Conservation (phyloP, 345 rosid genomes). For the Eucalyptus cladocalyx region DNA sequence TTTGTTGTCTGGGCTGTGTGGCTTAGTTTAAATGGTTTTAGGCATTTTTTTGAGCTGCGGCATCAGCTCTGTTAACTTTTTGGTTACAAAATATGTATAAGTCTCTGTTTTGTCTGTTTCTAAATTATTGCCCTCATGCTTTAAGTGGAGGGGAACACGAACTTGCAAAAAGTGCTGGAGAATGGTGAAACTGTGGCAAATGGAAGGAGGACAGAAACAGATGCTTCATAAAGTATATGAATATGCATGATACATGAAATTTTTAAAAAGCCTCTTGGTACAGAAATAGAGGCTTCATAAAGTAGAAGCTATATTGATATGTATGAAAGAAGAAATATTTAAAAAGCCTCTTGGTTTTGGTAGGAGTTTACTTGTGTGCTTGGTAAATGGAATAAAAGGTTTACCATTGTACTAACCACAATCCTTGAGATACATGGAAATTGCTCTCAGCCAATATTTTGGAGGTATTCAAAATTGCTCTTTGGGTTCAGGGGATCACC, state of each 20-base stretch:
- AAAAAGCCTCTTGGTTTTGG: background rate
- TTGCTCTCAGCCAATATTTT: background rate
- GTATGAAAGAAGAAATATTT: background rate
- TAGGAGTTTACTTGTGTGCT: background rate
- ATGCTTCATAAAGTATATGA: background rate
- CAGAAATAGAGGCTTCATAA: background rate
- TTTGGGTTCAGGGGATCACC: background rate
- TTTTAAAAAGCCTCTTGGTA: background rate
- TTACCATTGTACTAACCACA: background rate
- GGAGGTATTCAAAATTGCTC: background rate
- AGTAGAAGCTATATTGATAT: background rate
- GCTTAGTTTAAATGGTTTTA: background rate
- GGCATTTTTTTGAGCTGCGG: background rate
- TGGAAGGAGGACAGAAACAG: background rate
- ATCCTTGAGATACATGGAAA: background rate
- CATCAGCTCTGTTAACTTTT: background rate
- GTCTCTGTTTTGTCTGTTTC: background rate
- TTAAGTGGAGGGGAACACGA: background rate
- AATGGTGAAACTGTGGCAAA: background rate
- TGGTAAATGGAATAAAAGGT: background rate
- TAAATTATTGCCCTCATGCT: background rate
- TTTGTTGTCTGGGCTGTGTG: background rate
- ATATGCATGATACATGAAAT: background rate
- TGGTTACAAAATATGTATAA: background rate
- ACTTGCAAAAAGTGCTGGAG: background rate